Base-by-base conservation (phyloP, 331 rosid genomes). In the Pyrus hybrid region DNA sequence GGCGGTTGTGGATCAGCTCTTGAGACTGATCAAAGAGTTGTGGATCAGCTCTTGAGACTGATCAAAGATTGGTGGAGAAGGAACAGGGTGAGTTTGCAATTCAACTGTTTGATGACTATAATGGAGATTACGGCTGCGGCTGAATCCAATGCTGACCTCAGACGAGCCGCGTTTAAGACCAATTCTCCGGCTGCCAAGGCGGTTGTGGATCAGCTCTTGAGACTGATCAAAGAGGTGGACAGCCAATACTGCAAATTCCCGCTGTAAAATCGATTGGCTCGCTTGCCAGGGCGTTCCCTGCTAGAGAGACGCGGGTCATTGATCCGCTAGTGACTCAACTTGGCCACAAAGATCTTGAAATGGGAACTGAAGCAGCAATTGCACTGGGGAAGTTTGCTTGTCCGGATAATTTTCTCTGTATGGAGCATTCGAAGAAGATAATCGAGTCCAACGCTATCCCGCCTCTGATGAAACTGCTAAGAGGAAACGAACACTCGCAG, bases 261-360 rank as follows among this genome's bases (percentile, higher is more conserved):
- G 95, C 96, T 0, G 78, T 91, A 26, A 88, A 88, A 77, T 82
- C 98, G 3, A 80, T 91, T 63, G 98, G 98, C 43, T 88, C 96
- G 3, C 80, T 93, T 77, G 98, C 97, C 18, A 89, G 97, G 87
- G 88, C 92, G 1, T 93, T 93, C 82, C 89, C 97, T 32, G 96
- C 93, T 0, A 84, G 93, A 49, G 98, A 93, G 83, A 87, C 93
- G 7, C 73, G 86, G 32, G 91, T 89, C 22, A 83, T 93, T 41
- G 77, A 79, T 30, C 96, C 91, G 9, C 81, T 93, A 20, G 98
- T 88, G 72, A 56, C 79, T 56, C 90, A 88, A 37, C 83, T 93
- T 77, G 49, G 89, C 71, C 78, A 77, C 77, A 82, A 74, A 70
- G 75, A 87, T 67, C 7, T 45, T 14, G 84, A 80, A 37, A 84